phyloP scores from a whole-genome alignment of 1,139 yeast genomes.

The Protomyces lactucae-debilis region DNA sequence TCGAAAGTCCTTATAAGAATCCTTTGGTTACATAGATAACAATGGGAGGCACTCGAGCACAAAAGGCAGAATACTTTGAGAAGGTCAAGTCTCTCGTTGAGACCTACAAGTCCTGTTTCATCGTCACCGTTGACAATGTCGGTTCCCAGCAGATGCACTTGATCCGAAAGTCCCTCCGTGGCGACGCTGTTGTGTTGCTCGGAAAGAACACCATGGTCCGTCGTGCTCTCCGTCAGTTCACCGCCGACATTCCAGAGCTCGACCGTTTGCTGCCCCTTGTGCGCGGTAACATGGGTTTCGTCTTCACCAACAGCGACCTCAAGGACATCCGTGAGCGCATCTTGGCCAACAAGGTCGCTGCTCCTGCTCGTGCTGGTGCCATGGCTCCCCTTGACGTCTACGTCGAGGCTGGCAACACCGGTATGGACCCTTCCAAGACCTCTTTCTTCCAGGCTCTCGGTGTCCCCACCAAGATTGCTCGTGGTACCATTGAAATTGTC shows the following conservation, averaged over 20 bases:
- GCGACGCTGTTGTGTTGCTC: constrained; percentile 91
- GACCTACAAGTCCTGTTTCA: constrained; percentile 96
- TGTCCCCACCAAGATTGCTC: constrained; percentile 99
- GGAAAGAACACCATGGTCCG: constrained; percentile 99
- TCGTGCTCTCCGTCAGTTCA: constrained; percentile 98
- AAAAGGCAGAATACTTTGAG: constrained; percentile 90
- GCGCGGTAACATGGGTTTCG: constrained; percentile 98
- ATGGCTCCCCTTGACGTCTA: constrained; percentile 95
- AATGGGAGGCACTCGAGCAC: constrained; percentile 99
- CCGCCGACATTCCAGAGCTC: constrained; percentile 88
- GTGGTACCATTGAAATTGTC: constrained; percentile 99
- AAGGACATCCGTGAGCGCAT: constrained; percentile 84
- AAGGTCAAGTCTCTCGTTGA: constrained; percentile 93
- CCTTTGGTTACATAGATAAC: constrained; percentile 24
- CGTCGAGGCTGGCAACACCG: constrained; percentile 99
- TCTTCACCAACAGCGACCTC: constrained; percentile 95
- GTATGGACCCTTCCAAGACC: constrained; percentile 99
- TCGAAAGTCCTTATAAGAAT: constrained; percentile 24
- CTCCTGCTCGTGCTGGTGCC: constrained; percentile 99
- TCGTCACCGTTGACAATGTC: constrained; percentile 99
- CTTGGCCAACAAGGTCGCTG: constrained; percentile 92
- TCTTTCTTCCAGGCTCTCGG: constrained; percentile 99
- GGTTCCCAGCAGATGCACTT: constrained; percentile 99
- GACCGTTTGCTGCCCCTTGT: constrained; percentile 93
- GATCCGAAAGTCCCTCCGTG: constrained; percentile 95